phyloP scores from a whole-genome alignment of 2,329 filamentous ascomycete genomes.

The Cladosporium velox region DNA sequence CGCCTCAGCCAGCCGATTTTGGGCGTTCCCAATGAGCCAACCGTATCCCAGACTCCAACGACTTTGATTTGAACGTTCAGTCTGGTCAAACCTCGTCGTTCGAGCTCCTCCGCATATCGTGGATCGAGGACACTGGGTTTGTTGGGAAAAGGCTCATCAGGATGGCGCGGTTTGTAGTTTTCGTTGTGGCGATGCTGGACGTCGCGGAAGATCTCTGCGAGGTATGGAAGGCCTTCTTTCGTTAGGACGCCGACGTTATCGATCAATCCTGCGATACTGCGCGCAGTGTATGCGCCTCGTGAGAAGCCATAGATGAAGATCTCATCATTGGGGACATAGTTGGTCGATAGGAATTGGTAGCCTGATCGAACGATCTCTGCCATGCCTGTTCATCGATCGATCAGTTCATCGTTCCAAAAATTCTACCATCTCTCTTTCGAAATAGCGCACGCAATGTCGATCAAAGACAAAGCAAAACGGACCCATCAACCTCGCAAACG shows the following conservation, averaged over 20 bases:
- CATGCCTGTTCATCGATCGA: slow-evolving; percentile 37
- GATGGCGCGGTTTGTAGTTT: slow-evolving; percentile 48
- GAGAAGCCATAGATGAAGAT: slow-evolving; percentile 54
- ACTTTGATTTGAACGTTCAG: slow-evolving; percentile 43
- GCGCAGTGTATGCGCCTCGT: slow-evolving; percentile 50
- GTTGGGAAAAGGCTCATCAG: slow-evolving; percentile 49
- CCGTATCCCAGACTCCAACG: slow-evolving; percentile 50
- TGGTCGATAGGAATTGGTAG: slow-evolving; percentile 55
- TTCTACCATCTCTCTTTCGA: neutral
- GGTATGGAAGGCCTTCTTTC: slow-evolving; percentile 46
- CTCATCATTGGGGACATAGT: slow-evolving; percentile 55
- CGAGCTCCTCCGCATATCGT: slow-evolving; percentile 46
- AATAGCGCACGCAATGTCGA: neutral
- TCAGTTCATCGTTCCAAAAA: neutral
- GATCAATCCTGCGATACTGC: slow-evolving; percentile 49
- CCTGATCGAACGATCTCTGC: slow-evolving; percentile 51
- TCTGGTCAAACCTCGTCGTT: slow-evolving; percentile 36
- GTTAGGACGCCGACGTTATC: slow-evolving; percentile 51
- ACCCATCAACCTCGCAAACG: neutral
- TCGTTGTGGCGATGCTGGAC: slow-evolving; percentile 47
- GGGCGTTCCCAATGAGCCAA: slow-evolving; percentile 49
- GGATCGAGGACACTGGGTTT: slow-evolving; percentile 49
- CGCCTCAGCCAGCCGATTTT: slow-evolving; percentile 45
- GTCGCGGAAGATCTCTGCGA: slow-evolving; percentile 51
- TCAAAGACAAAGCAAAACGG: neutral